Base-by-base conservation (phyloP, 352 stramenopile species). In the Pythium volutum region DNA sequence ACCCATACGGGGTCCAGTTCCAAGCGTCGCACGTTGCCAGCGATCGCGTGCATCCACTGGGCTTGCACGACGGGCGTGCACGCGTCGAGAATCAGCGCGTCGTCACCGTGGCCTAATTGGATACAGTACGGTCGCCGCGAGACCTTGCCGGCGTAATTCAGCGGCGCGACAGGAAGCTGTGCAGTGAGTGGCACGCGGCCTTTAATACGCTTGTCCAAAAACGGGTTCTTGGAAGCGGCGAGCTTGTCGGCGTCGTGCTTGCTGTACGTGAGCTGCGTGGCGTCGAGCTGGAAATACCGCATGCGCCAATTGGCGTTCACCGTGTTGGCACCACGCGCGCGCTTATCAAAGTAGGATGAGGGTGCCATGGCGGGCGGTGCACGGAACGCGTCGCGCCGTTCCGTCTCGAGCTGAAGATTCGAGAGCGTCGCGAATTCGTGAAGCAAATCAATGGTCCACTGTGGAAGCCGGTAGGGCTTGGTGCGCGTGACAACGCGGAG, bases 271-370 rank as follows among this genome's bases (percentile, higher is more conserved):
- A 93, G 67, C 62, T 80, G 64, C 34, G 56, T 74, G 15, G 68
- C 76, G 14, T 65, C 64, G 34, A 93, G 58, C 39, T 74, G 53
- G 26, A 91, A 70, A 49, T 76, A 87, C 22, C 81, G 70, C 73
- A 85, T 88, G 53, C 77, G 74, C 84, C 84, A 93, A 48, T 91
- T 91, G 34, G 81, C 81, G 38, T 88, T 78, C 16, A 91, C 62
- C 22, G 77, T 81, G 46, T 63, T 71, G 10, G 74, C 71, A 15
- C 73, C 72, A 23, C 79, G 64, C 11, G 79, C 59, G 23, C 79
- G 62, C 64, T 93, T 89, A 69, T 93, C 84, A 57, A 88, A 59
- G 41, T 84, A 76, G 0, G 62, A 76, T 14, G 66, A 59, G 52
- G 76, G 69, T 4, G n/a, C 41, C 18, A 64, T 65, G 22, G 72